These are phyloP conservation scores for Lasiodiplodia sp. DNA, from an alignment of 2,329 filamentous ascomycete genomes.

Conservation along the genomic window DNA sequence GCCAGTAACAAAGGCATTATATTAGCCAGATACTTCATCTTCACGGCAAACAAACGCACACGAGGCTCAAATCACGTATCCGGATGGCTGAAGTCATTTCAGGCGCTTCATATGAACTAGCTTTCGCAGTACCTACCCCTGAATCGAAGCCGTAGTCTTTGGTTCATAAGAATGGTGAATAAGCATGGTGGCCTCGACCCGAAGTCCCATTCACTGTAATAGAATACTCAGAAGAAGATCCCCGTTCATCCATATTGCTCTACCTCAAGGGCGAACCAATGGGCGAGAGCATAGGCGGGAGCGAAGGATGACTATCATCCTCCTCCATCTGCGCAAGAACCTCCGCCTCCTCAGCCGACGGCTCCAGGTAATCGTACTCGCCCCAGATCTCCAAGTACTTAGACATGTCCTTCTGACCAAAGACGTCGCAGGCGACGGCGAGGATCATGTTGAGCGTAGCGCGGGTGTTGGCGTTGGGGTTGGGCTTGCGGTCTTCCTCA, in stretches of 20 bases:
- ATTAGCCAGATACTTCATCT: background rate
- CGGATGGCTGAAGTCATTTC: no score
- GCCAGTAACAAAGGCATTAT: background rate
- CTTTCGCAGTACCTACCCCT: no score
- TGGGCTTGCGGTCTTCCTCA: background rate
- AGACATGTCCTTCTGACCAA: slow-evolving; percentile 86
- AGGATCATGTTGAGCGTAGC: slow-evolving; percentile 93
- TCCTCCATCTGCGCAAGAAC: background rate
- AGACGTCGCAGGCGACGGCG: slow-evolving; percentile 85
- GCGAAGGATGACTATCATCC: background rate
- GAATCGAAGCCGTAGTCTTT: no score
- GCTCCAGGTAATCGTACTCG: background rate
- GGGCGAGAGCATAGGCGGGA: background rate
- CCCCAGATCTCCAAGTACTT: slow-evolving; percentile 69
- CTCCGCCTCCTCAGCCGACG: background rate
- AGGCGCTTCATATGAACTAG: no score
- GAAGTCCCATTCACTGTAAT: no score
- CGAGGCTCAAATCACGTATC: background rate
- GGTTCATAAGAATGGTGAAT: no score
- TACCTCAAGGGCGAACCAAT: background rate
- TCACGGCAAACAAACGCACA: background rate
- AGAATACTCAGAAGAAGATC: no score
- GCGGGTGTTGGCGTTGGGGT: slow-evolving; percentile 48
- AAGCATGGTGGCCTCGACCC: no score
- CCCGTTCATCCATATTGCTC: background rate